Evolutionary conservation across 768 basidiomycete genomes (phyloP), one percentile per base, ranked within the genome.

Genomic region (Collybia sp.): DNA sequence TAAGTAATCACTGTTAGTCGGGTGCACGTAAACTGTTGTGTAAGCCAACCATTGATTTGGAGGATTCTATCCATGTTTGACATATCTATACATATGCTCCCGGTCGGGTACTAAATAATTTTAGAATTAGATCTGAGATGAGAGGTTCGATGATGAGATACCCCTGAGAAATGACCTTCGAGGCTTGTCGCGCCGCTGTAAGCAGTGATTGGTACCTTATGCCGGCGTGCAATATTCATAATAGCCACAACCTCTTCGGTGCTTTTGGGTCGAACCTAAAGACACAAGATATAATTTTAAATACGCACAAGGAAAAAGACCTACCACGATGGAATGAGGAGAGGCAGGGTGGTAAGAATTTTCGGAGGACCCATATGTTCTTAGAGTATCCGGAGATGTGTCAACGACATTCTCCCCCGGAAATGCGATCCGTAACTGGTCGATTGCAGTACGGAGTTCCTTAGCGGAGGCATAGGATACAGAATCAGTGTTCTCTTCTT

Each of bases 131-230:
- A 33, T 30, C 37, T 42, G 30, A 2, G 16, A 44, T 40, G 17
- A 43, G 15, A 34, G 30, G 39, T 12, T 32, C 45, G 50, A 31
- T 33, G 33, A 20, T 17, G 10, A 63, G 73, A 46, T 56, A 88
- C 88, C 20, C 86, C 87, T 40, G 79, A 79, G 50, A 85, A 89
- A 65, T 95, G 90, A 0, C 91, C 91, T 60, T 95, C 93, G 11
- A 94, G 71, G 56, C 83, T 85, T 0, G 91, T 95, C 10, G 88
- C 92, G 1, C 91, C 93, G 40, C 85, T 82, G 56, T 85, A 93
- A 2, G 91, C 80, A 12, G 80, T 80, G 19, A 95, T 73, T 2
- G 93, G 93, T 30, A 95, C 70, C 40, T 71, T 71, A 60, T 82
- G 85, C 59, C 82, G 82, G 38, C 77, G 71, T 0, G 93, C 82